phyloP scores from a whole-genome alignment of 2,329 filamentous ascomycete species.

The Alternaria arbusti region DNA sequence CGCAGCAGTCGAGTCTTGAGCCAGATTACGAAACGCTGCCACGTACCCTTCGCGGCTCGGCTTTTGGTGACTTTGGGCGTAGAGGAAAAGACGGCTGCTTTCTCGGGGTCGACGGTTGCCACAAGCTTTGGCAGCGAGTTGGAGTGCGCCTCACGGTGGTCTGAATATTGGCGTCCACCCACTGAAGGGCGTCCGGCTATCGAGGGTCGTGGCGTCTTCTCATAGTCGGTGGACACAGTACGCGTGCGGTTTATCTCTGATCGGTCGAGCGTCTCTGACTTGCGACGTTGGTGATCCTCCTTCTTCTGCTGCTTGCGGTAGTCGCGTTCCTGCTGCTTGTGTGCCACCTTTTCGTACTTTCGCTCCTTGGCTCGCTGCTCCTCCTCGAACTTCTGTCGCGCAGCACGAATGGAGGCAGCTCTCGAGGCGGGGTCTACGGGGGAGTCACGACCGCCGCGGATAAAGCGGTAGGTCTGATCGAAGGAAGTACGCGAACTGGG shows the following conservation, averaged over 20 bases:
- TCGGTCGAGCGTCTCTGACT: slow-evolving; percentile 47
- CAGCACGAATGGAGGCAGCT: slow-evolving; percentile 62
- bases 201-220: slow-evolving; percentile 40
- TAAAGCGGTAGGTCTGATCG: slow-evolving; percentile 61
- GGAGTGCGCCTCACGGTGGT: slow-evolving; percentile 44
- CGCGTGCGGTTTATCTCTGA: slow-evolving; percentile 35
- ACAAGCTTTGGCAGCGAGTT: slow-evolving; percentile 45
- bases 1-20: slow-evolving; percentile 62
- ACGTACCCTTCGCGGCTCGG: slow-evolving; percentile 51
- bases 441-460: slow-evolving; percentile 57
- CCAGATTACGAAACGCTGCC: slow-evolving; percentile 64
- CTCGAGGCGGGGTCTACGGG: slow-evolving; percentile 59
- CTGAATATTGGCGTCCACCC: slow-evolving; percentile 47
- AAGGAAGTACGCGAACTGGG: slow-evolving; percentile 63
- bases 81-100: slow-evolving; percentile 27
- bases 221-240: slow-evolving; percentile 41
- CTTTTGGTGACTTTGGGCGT: slow-evolving; percentile 42
- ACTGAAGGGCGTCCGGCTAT: slow-evolving; percentile 43
- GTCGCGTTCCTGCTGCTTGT: slow-evolving; percentile 55
- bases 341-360: slow-evolving; percentile 60
- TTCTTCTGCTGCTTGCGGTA: slow-evolving; percentile 53
- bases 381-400: slow-evolving; percentile 64
- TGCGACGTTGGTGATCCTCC: slow-evolving; percentile 50
- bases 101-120: slow-evolving; percentile 37
- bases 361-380: slow-evolving; percentile 64